These are phyloP conservation scores for Apophysomyces sp. DNA, from an alignment of 371 early-diverging fungal genomes.

Conservation along the genomic window DNA sequence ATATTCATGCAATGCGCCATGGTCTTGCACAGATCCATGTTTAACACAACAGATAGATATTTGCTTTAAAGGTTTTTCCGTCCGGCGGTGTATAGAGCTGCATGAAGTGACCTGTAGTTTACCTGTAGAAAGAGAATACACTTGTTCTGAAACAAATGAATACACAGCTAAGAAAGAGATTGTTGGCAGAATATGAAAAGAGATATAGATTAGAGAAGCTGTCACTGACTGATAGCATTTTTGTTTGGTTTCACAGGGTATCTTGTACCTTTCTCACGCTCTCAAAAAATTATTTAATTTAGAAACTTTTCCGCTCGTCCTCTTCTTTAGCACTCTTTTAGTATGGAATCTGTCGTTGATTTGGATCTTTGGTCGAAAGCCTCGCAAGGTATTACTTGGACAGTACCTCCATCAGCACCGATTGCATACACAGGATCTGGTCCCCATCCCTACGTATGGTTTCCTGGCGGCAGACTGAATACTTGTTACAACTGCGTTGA, in stretches of 20 bases:
- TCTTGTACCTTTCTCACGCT: not conserved
- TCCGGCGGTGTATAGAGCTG: not conserved
- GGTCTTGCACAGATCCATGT: not conserved
- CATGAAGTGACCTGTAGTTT: not conserved
- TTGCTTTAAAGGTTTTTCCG: not conserved
- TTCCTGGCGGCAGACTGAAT: constrained; percentile 77
- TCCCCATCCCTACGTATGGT: constrained; percentile 58
- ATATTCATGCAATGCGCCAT: not conserved
- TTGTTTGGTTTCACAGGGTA: not conserved
- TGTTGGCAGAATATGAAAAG: too few species aligned
- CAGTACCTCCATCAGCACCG: constrained; percentile 27
- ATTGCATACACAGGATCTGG: constrained; percentile 14
- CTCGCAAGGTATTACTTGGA: constrained; percentile 39
- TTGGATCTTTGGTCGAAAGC: constrained; percentile 34
- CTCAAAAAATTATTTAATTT: not conserved
- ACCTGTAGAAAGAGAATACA: not conserved
- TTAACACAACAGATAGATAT: not conserved
- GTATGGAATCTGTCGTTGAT: constrained; percentile 11
- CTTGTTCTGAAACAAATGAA: too few species aligned
- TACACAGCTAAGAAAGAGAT: not conserved
- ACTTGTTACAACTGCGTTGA: constrained; percentile 94
- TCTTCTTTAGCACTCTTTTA: not conserved
- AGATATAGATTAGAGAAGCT: not conserved
- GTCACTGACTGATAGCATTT: not conserved
- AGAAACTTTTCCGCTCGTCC: not conserved